These are phyloP conservation scores for Fusarium chuoi DNA, from an alignment of 2,329 filamentous ascomycete genomes.

Conservation along the genomic window DNA sequence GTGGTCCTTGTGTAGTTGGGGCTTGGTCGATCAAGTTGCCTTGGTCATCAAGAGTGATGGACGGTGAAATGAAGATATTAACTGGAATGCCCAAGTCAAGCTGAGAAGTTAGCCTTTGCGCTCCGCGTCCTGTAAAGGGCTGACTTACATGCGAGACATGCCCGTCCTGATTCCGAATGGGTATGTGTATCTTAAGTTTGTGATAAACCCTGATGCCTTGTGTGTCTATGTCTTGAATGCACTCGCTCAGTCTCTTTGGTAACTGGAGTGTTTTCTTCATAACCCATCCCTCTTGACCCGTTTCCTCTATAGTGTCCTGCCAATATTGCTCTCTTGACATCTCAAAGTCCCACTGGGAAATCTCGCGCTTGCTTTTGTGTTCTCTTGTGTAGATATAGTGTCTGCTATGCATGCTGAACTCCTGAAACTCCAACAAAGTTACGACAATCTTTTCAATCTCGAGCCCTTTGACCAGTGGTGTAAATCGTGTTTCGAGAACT, in stretches of 20 bases:
- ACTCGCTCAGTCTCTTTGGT: conserved; percentile 81
- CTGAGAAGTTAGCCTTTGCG: conserved; percentile 50
- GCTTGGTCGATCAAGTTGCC: conserved; percentile 76
- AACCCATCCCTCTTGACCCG: conserved; percentile 71
- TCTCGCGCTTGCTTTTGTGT: conserved; percentile 70
- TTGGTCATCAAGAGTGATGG: conserved; percentile 84
- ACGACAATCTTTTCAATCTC: conserved; percentile 81
- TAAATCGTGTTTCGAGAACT: conserved; percentile 83
- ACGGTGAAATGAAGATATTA: conserved; percentile 93
- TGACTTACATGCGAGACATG: conserved; percentile 82
- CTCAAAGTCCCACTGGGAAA: conserved; percentile 68
- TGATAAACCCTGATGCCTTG: conserved; percentile 91
- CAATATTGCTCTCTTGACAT: conserved; percentile 69
- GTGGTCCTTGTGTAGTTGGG: conserved; percentile 58
- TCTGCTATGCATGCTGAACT: conserved; percentile 64
- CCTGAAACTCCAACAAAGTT: conserved; percentile 81
- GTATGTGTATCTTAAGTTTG: conserved; percentile 88
- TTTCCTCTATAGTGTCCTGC: conserved; percentile 74
- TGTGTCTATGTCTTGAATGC: conserved; percentile 87
- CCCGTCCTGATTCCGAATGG: conserved; percentile 91
- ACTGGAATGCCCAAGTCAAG: conserved; percentile 89
- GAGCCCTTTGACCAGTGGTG: conserved; percentile 87
- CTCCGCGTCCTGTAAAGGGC: fast-evolving
- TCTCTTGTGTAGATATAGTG: conserved; percentile 60
- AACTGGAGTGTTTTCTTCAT: conserved; percentile 72